A percentile compares a stretch with the other conserved stretches of the same genome.
phyloP scores from a whole-genome alignment of 148 eudicot genomes.

The Simmondsia chinensis region DNA sequence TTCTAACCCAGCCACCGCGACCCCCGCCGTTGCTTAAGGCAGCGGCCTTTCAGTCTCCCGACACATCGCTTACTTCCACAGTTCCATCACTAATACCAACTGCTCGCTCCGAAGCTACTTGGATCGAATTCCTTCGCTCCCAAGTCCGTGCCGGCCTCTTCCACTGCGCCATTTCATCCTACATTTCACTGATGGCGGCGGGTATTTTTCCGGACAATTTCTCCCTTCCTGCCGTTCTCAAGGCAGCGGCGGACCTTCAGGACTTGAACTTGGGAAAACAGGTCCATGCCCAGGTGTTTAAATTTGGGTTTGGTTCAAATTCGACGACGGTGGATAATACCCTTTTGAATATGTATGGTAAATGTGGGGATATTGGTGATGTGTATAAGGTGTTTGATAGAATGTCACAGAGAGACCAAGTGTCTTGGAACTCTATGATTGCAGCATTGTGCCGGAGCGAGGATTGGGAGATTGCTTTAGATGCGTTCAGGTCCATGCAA shows the following conservation, averaged over 20 bases:
- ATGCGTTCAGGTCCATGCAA: slow-evolving; percentile 51
- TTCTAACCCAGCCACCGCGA: too few species aligned
- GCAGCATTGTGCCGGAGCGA: slow-evolving; percentile 50
- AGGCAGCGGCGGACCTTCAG: slow-evolving; percentile 42
- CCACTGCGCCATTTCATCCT: slow-evolving; percentile 51
- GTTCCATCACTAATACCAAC: too few species aligned
- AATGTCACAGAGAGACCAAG: slow-evolving; percentile 61
- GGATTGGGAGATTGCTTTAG: slow-evolving; percentile 62
- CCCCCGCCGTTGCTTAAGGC: too few species aligned
- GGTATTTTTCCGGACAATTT: slow-evolving; percentile 48
- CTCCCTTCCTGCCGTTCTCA: slow-evolving; percentile 57
- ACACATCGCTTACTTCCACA: too few species aligned
- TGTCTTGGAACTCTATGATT: slow-evolving; percentile 83
- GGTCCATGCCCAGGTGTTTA: slow-evolving; percentile 48
- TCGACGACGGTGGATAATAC: slow-evolving; percentile 60
- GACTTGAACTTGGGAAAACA: slow-evolving; percentile 50
- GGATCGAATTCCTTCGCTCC: slow-evolving; percentile 51
- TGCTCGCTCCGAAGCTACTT: too few species aligned
- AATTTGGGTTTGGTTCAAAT: slow-evolving; percentile 37
- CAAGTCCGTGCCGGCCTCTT: slow-evolving; percentile 43
- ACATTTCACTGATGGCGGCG: slow-evolving; percentile 39
- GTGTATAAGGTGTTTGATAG: slow-evolving; percentile 57
- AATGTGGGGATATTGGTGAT: slow-evolving; percentile 44
- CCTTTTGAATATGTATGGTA: slow-evolving; percentile 57
- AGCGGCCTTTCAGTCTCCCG: too few species aligned